Conservation (phyloP, 2,329 filamentous ascomycete species). For the Scleromitrula shiraiana region DNA sequence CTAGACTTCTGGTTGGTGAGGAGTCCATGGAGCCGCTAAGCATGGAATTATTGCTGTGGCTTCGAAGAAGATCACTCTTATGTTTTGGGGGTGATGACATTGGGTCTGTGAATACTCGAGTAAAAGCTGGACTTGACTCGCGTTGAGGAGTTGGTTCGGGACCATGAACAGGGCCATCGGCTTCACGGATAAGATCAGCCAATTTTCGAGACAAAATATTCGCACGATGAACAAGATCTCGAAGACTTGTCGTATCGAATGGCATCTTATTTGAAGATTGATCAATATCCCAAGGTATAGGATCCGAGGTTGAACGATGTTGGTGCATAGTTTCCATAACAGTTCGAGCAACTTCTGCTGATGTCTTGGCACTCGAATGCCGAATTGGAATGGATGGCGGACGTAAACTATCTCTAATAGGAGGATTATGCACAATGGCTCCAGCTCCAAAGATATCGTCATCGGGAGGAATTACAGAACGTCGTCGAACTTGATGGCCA, state of each 20-base stretch:
- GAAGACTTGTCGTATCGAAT: constrained; percentile 62
- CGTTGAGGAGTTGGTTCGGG: constrained; percentile 42
- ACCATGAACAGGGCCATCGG: constrained; percentile 49
- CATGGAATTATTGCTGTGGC: constrained; percentile 46
- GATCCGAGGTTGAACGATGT: constrained; percentile 38
- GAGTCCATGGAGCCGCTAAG: constrained; percentile 44
- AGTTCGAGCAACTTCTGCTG: constrained; percentile 46
- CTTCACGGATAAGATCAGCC: constrained; percentile 51
- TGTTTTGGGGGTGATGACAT: constrained; percentile 44
- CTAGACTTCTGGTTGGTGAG: constrained; percentile 43
- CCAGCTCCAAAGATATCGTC: constrained; percentile 54
- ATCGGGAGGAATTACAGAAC: constrained; percentile 57
- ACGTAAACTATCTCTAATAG: constrained; percentile 31
- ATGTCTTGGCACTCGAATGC: constrained; percentile 26
- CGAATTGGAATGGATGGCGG: constrained; percentile 19
- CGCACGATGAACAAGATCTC: constrained; percentile 55
- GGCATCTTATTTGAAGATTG: constrained; percentile 44
- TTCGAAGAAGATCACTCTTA: constrained; percentile 41
- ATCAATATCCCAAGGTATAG: constrained; percentile 25
- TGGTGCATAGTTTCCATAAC: constrained; percentile 58
- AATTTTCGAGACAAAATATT: constrained; percentile 50
- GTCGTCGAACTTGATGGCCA: constrained; percentile 43
- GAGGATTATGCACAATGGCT: constrained; percentile 15
- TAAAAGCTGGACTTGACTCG: constrained; percentile 60
- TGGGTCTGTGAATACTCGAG: constrained; percentile 56